Base-by-base conservation (phyloP, 169 alveolate species). In the Toxoplasma gondii region DNA sequence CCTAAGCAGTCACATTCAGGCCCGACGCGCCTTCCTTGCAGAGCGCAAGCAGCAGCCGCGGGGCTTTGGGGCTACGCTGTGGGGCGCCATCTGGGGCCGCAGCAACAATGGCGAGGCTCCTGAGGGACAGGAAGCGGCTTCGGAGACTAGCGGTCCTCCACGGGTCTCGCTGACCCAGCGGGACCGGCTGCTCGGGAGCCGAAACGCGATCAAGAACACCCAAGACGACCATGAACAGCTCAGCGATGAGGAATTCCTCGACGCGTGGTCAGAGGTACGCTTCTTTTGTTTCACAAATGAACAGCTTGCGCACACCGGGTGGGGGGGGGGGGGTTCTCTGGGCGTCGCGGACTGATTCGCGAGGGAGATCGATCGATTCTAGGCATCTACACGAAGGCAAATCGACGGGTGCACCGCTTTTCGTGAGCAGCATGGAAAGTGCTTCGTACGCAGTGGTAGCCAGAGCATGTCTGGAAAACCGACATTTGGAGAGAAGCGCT, bases 1-100 rank as follows among this genome's bases (percentile, higher is more conserved):
- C 24, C 90, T 82, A 7, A 82, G 90, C 67, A 82, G 90, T 27
- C 90, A 82, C 64, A 82, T 82, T 43, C 90, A 82, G 67, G 90
- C 67, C 17, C 90, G 90, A 10, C 90, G 90, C 41, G 41, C 38
- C 69, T 82, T 82, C 41, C 38, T 82, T 5, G 10, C 27, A 31
- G 86, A 38, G 49, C 86, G 86, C 22, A 78, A 22, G 39, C 34
- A 78, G 86, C 49, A 36, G 22, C 29, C 86, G 49, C 39, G n/a
- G 4, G 86, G 86, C 39, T n/a, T 78, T 41, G 49, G 86, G 39
- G 45, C 39, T 17, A n/a, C 86, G 22, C 86, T 78, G 39, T 78
- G 86, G 86, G 45, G 86, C 39, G 86, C 86, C 39, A 36, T 78
- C 27, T 78, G 86, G 86, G 86, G 86, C 43, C 86, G 44, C 22